Conservation (phyloP, 2,329 filamentous ascomycete species). For the Trichoderma asperellum region DNA sequence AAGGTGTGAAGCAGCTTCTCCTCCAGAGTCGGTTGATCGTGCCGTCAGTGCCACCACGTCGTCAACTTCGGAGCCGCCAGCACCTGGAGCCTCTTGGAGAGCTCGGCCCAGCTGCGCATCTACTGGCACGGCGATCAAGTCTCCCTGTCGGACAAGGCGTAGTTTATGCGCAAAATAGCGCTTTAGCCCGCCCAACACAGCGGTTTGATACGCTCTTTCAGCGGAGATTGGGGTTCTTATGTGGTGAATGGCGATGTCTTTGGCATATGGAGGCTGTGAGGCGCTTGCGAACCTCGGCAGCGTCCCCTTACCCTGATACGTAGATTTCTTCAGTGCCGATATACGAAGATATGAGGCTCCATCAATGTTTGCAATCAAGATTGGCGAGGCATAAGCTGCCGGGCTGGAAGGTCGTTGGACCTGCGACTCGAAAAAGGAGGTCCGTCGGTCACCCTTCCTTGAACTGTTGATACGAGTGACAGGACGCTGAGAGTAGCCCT, state of each 20-base stretch:
- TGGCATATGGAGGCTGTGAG: slow-evolving; percentile 61
- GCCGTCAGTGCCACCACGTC: slow-evolving; percentile 65
- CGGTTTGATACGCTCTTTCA: slow-evolving; percentile 82
- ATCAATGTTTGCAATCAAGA: slow-evolving; percentile 84
- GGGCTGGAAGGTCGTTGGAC: slow-evolving; percentile 63
- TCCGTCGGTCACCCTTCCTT: slow-evolving; percentile 54
- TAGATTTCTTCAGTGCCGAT: slow-evolving; percentile 64
- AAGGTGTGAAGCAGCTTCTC: slow-evolving; percentile 41
- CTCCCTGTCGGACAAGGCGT: slow-evolving; percentile 81
- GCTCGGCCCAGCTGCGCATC: slow-evolving; percentile 83
- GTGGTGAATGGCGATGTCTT: slow-evolving; percentile 84
- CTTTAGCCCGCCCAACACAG: slow-evolving; percentile 84
- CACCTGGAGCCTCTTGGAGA: slow-evolving; percentile 70
- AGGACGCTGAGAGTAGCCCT: slow-evolving; percentile 66
- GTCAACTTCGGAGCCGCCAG: slow-evolving; percentile 69
- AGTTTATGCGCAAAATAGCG: slow-evolving; percentile 83
- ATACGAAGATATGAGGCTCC: slow-evolving; percentile 78
- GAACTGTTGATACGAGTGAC: slow-evolving; percentile 64
- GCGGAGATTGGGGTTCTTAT: slow-evolving; percentile 87
- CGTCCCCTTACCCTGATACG: slow-evolving; percentile 55
- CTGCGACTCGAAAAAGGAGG: slow-evolving; percentile 71
- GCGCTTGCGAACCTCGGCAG: slow-evolving; percentile 60
- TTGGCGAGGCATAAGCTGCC: slow-evolving; percentile 76
- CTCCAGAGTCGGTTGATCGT: slow-evolving; percentile 37
- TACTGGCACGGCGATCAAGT: slow-evolving; percentile 85